Evolutionary conservation across 1,139 yeast genomes (phyloP).

Genomic region (Trichomonascaceae sp.): DNA sequence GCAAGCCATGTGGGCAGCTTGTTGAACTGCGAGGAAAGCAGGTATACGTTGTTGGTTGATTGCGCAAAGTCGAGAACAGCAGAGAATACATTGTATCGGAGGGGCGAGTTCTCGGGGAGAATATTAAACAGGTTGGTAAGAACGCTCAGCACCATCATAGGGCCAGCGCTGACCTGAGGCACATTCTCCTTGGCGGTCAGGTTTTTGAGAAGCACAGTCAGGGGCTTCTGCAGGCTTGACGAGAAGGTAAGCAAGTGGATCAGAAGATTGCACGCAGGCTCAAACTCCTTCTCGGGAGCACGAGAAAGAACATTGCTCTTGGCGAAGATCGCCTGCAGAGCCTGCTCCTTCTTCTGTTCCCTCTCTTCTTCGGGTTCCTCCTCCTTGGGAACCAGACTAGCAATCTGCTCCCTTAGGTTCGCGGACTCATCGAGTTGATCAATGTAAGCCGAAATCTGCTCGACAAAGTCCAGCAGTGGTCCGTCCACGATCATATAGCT

Average conservation of each 20-base stretch:
- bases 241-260: constrained; percentile 27
- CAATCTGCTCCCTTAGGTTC: constrained; percentile 11
- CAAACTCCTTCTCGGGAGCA: constrained; percentile 29
- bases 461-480: constrained; percentile 25
- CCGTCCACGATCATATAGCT: constrained; percentile 26
- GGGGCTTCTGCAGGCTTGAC: constrained; percentile 21
- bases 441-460: constrained; percentile 27
- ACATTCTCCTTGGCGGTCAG: constrained; percentile 19
- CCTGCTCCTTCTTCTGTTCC: constrained; percentile 18
- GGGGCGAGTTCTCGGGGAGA: constrained; percentile 20
- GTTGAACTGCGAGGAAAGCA: constrained; percentile 27
- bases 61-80: constrained; percentile 25
- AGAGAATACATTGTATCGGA: constrained; percentile 23
- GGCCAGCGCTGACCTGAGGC: constrained; percentile 17
- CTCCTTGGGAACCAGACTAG: not conserved
- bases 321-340: constrained; percentile 23
- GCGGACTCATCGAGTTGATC: constrained; percentile 23
- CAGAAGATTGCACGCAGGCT: constrained; percentile 29
- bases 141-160: constrained; percentile 24
- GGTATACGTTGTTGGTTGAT: constrained; percentile 21
- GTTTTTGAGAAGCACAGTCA: constrained; percentile 22
- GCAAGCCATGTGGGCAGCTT: constrained; percentile 27
- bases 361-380: constrained; percentile 14
- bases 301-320: constrained; percentile 19
- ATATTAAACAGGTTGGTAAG: constrained; percentile 31